Evolutionary conservation across 176 grass and related monocot genomes (phyloP).

Genomic region (Cymbopogon citratus): DNA sequence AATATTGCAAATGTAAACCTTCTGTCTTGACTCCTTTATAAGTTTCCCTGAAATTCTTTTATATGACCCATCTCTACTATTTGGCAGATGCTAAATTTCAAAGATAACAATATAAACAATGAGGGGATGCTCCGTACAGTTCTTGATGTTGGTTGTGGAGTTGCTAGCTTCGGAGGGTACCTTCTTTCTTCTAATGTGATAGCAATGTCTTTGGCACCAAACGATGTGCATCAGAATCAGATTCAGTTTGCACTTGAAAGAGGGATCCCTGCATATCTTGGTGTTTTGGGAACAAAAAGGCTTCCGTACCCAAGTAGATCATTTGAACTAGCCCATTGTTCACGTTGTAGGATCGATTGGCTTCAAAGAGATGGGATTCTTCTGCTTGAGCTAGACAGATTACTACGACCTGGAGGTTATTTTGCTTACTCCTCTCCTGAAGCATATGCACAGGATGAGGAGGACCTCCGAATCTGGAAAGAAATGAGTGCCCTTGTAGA

Average conservation of each 20-base stretch:
- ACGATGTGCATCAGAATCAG: slow-evolving; percentile 99
- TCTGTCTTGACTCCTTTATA: neutral
- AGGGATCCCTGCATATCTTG: slow-evolving; percentile 96
- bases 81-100: slow-evolving; percentile 89
- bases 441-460: slow-evolving; percentile 98
- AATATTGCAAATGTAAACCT: slow-evolving; percentile 84
- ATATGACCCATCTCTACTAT: slow-evolving; percentile 25
- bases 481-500: slow-evolving; percentile 92
- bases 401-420: slow-evolving; percentile 95
- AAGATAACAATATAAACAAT: slow-evolving; percentile 81
- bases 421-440: slow-evolving; percentile 98
- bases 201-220: slow-evolving; percentile 95
- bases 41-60: slow-evolving; percentile 5
- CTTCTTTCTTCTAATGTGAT: slow-evolving; percentile 90
- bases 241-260: slow-evolving; percentile 99
- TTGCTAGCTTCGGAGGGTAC: slow-evolving; percentile 96
- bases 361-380: slow-evolving; percentile 96
- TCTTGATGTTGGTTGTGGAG: slow-evolving; percentile 97
- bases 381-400: slow-evolving; percentile 87
- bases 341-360: slow-evolving; percentile 95
- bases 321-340: slow-evolving; percentile 98
- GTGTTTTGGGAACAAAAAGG: slow-evolving; percentile 92
- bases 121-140: slow-evolving; percentile 85
- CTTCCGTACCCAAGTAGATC: slow-evolving; percentile 96
- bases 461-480: slow-evolving; percentile 92